Conservation (phyloP, 208 protist species). For the Trypanosoma congolense region DNA sequence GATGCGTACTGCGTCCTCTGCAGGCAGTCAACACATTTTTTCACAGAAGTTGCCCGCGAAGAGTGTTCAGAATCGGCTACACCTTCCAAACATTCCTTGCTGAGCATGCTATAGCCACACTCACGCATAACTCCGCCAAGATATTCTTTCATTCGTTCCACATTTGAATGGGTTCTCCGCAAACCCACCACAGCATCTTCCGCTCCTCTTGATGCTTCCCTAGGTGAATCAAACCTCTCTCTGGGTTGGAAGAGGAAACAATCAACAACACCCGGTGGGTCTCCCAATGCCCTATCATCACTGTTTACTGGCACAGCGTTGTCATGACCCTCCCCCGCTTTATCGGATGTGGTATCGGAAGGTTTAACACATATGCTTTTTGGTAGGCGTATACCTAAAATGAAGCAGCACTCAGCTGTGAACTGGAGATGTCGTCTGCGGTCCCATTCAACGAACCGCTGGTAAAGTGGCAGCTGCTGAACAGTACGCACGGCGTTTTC, state of each 20-base stretch:
- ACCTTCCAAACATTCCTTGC: too few relatives aligned
- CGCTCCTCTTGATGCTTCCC: constrained; percentile 43
- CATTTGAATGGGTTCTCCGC: constrained; percentile 35
- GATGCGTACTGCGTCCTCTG: not conserved
- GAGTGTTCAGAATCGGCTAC: too few relatives aligned
- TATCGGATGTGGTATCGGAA: not conserved
- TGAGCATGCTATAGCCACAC: constrained; percentile 47
- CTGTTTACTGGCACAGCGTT: too few relatives aligned
- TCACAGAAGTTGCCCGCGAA: too few relatives aligned
- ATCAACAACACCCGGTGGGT: constrained; percentile 60
- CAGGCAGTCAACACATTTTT: too few relatives aligned
- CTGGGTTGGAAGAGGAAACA: constrained; percentile 46
- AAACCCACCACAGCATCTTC: constrained; percentile 64
- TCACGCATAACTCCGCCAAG: constrained; percentile 62
- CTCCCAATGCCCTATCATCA: too few relatives aligned
- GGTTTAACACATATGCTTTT: constrained; percentile 44
- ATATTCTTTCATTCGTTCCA: constrained; percentile 66
- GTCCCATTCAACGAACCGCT: constrained; percentile 47
- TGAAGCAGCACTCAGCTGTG: constrained; percentile 69
- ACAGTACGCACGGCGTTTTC: constrained; percentile 40
- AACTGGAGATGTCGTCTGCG: constrained; percentile 74
- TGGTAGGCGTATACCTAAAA: constrained; percentile 48
- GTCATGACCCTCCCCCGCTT: too few relatives aligned
- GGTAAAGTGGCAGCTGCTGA: too few relatives aligned
- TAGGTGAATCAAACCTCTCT: constrained; percentile 62